A percentile compares a stretch with the other conserved stretches of the same genome.
Conservation (phyloP, 352 stramenopile genomes). For the Pythium utonaiense region DNA sequence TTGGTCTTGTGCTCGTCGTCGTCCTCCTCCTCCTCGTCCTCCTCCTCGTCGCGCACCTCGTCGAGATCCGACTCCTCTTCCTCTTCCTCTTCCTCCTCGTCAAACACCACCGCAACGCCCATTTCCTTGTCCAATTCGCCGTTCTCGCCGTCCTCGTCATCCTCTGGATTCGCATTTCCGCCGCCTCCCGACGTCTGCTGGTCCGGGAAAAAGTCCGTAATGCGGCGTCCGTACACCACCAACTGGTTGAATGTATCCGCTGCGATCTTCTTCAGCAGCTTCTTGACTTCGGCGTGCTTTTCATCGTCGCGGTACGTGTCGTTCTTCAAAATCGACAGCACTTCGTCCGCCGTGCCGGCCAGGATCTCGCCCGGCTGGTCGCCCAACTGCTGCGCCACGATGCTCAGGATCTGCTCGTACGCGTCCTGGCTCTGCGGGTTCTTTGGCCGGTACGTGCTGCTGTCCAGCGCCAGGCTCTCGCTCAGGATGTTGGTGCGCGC, state of each 20-base stretch:
- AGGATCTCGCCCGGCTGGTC: constrained; percentile 91
- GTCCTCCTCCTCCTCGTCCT: constrained; percentile 42
- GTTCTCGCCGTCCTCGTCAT: constrained; percentile 34
- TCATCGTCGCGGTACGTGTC: constrained; percentile 84
- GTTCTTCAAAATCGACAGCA: constrained; percentile 92
- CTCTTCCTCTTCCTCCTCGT: constrained; percentile 96
- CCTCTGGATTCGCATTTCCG: constrained; percentile 27
- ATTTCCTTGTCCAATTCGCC: constrained; percentile 96
- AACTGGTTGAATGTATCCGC: constrained; percentile 75
- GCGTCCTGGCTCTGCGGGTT: constrained; percentile 83
- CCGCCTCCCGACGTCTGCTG: constrained; percentile 14
- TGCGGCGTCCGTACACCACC: constrained; percentile 79
- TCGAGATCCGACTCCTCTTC: constrained; percentile 92
- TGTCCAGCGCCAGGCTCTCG: constrained; percentile 71
- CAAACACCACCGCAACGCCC: constrained; percentile 97
- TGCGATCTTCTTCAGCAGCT: constrained; percentile 82
- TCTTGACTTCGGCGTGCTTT: constrained; percentile 77
- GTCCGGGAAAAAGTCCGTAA: constrained; percentile 85
- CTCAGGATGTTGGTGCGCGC: constrained; percentile 59
- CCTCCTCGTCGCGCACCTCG: constrained; percentile 73
- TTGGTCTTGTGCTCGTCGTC: constrained; percentile 35
- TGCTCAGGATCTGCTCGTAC: constrained; percentile 88
- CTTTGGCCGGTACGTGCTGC: constrained; percentile 83
- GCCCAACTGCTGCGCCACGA: constrained; percentile 74
- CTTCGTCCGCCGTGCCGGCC: constrained; percentile 88